Evolutionary conservation across 805 yeast genomes (phyloP), one percentile per base, ranked within the genome.

Genomic region (Ascoidea asiatica): DNA sequence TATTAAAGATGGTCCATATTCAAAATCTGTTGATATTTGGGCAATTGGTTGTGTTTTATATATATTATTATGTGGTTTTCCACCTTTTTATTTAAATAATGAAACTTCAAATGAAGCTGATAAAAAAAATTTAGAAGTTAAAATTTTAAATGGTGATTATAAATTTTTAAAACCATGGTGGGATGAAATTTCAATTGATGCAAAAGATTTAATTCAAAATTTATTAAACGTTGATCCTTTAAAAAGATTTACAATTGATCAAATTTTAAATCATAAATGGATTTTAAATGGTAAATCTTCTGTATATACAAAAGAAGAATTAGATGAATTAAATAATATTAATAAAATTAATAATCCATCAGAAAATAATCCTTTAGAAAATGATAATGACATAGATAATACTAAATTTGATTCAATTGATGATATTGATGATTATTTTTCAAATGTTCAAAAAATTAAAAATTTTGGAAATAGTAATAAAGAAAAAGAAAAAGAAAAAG

Each of bases 81-180:
- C 87, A 1, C 87, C 87, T 15, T 79, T 79, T 55, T 80, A 77
- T 56, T 29, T 15, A 29, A 29, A 29, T 11, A 15, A 8, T 11
- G 15, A 8, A 11, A 15, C 15, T 29, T 90, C 85, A 52, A 73
- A 68, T 43, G 66, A 65, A 49, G 83, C 79, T 48, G 80, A 81
- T 53, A 69, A 77, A 3, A 68, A 69, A 49, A 68, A 66, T 42
- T 64, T 84, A 40, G 78, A 88, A 4, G 70, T 70, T 44, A 84
- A 83, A 57, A 85, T 82, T 29, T 67, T 82, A 11, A 68, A 67
- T 41, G 94, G 92, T 35, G 79, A 82, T 46, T 84, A 72, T 59
- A 73, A 75, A n/a, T 84, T 82, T 57, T 64, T 84, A 44, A 64
- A 73, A 47, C 95, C 95, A 1, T 84, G 95, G 95, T 84, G 92